Conservation (phyloP, 805 yeast genomes). For the Zygosaccharomyces bisporus region DNA sequence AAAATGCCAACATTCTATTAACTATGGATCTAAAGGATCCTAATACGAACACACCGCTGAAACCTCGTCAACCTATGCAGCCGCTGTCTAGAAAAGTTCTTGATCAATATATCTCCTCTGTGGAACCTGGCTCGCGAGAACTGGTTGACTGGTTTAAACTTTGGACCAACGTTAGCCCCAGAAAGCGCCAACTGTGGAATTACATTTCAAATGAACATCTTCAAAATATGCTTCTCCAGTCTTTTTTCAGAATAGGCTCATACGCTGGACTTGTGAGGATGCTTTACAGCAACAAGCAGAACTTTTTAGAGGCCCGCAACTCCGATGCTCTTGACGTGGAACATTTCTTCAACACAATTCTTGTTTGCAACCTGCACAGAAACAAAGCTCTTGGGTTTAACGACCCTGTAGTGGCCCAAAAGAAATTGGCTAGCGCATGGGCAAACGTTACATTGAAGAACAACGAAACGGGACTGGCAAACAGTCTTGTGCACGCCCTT, state of each 20-base stretch:
- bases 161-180: conserved; percentile 27
- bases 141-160: conserved; percentile 25
- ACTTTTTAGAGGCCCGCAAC: conserved; percentile 24
- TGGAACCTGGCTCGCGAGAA: conserved; percentile 21
- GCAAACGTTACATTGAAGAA: conserved; percentile 14
- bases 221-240: conserved; percentile 25
- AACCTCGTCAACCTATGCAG: conserved; percentile 34
- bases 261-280: conserved; percentile 22
- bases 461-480: conserved; percentile 27
- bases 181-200: conserved; percentile 27
- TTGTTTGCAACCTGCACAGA: conserved; percentile 33
- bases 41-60: conserved; percentile 31
- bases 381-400: conserved; percentile 15
- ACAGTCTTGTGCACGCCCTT: conserved; percentile 19
- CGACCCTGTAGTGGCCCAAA: conserved; percentile 19
- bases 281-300: conserved; percentile 17
- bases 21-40: conserved; percentile 42
- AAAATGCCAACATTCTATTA: conserved; percentile 38
- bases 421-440: conserved; percentile 27
- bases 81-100: conserved; percentile 31
- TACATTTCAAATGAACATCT: conserved; percentile 26
- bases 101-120: conserved; percentile 24
- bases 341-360: conserved; percentile 28
- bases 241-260: conserved; percentile 27
- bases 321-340: conserved; percentile 25